These are phyloP conservation scores for Vitis labrusca DNA, from an alignment of 164 flowering plant species.

Conservation along the genomic window DNA sequence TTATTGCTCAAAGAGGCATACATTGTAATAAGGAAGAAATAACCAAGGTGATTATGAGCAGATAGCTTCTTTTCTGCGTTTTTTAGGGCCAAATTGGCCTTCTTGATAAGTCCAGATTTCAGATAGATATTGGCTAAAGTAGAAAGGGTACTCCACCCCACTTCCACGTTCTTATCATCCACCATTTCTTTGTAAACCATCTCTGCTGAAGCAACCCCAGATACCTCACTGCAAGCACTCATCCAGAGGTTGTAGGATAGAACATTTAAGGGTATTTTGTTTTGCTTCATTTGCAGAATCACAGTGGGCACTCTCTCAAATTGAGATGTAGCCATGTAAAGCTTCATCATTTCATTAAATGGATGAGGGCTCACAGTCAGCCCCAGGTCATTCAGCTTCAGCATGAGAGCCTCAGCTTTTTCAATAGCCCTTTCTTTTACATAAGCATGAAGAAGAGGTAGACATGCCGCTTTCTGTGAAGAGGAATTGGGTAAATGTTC, in stretches of 20 bases:
- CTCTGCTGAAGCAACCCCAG: slow-evolving; percentile 39
- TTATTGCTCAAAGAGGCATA: slow-evolving; percentile 44
- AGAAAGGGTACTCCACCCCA: slow-evolving; percentile 54
- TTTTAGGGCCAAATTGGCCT: slow-evolving; percentile 38
- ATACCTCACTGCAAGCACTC: slow-evolving; percentile 36
- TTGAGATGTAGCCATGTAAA: slow-evolving; percentile 44
- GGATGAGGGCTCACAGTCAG: slow-evolving; percentile 40
- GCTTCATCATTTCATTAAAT: slow-evolving; percentile 65
- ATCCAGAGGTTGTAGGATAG: slow-evolving; percentile 71
- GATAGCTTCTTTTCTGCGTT: slow-evolving; percentile 53
- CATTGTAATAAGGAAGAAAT: slow-evolving; percentile 50
- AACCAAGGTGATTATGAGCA: slow-evolving; percentile 37
- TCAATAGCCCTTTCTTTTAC: slow-evolving; percentile 32
- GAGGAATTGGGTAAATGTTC: slow-evolving; percentile 22
- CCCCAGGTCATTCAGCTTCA: slow-evolving; percentile 41
- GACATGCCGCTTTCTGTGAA: slow-evolving; percentile 42
- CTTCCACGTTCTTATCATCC: slow-evolving; percentile 37
- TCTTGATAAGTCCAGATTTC: slow-evolving; percentile 31
- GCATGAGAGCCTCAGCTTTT: slow-evolving; percentile 56
- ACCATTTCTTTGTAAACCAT: slow-evolving; percentile 46
- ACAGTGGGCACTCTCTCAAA: slow-evolving; percentile 38
- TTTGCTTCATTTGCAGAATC: slow-evolving; percentile 49
- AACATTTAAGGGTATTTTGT: slow-evolving; percentile 42
- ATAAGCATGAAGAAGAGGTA: slow-evolving; percentile 54
- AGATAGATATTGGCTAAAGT: slow-evolving; percentile 51